Evolutionary conservation across 331 rosid genomes (phyloP), one percentile per base, ranked within the genome.

Genomic region (Spiraea crenata): DNA sequence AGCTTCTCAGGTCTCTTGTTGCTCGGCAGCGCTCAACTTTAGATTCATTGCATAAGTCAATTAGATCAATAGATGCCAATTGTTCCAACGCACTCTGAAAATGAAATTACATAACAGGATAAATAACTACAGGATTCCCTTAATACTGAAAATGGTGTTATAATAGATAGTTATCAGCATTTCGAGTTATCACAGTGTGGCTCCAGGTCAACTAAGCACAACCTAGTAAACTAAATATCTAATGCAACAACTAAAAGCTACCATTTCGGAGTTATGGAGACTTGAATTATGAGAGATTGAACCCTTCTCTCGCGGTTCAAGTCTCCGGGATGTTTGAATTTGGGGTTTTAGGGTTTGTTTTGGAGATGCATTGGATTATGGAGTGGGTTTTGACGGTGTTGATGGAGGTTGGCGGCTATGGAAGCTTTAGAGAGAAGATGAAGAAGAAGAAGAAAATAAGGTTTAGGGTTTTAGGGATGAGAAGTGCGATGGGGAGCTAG

Each of bases 21-120:
- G 99, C 99, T 42, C 99, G 92, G 79, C 99, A 95, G 50, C 74
- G 83, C 82, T 95, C 99, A 59, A 95, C 87, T 85, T 88, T 95
- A 54, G 99, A 95, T 81, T 95, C 96, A 75, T 92, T 90, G 73
- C 99, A 92, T 81, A 95, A 79, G 57, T 92, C 96, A 79, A 81
- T 82, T 57, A 89, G 88, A 82, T 95, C 93, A 78, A 89, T 83
- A 10, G 96, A 80, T 66, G 99, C 99, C 83, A 95, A 80, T 79
- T 80, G 93, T 77, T 81, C 92, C 85, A 95, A 77, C 66, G 99
- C 88, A 66, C 85, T 96, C 99, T 95, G 85, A 61, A 85, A 78
- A 67, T 35, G 62, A 65, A 74, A 77, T 65, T 71, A 44, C 69
- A 72, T 71, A 63, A 45, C 57, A 51, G 63, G 41, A 66, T 47